Evolutionary conservation across 306 rosid species (phyloP), one percentile per base, ranked within the genome.

Genomic region (Vigna nakashimae): DNA sequence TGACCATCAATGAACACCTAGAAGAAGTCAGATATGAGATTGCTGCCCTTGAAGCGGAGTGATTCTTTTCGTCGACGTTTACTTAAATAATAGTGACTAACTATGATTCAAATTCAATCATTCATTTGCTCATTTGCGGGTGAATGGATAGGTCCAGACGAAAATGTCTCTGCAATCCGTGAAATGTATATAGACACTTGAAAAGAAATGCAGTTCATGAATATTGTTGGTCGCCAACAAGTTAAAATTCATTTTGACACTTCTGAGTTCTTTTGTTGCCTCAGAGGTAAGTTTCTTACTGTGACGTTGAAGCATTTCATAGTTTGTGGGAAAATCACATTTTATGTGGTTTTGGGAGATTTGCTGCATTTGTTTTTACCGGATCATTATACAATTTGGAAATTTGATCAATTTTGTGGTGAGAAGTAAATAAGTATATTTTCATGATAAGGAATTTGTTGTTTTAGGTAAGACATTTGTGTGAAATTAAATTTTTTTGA

Each of bases 21-120:
- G 97, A 92, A 83, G 97, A 94, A 82, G 92, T 94, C 77, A 90
- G 97, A 90, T 94, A 94, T 62, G 97, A 94, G 85, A 94, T 94
- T 82, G 98, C 84, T 45, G 93, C 97, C 72, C 93, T 89, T 77
- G 95, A 90, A 88, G 70, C 83, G 4, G 92, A 85, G 79, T 86
- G 82, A 78, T 26, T 42, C 74, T 52, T 78, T 26, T 26, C 67
- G 3, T 48, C 36, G 16, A 65, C 48, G 18, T 62, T 55, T 79
- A 28, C 60, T 63, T 6, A 20, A 43, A 64, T 53, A 51, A 52
- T 53, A 7, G 57, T 66, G 66, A 55, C 26, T 20, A 18, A 55
- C 24, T 20, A 20, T 24, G 9, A 51, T 68, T 63, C 74, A 43
- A 65, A 64, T 69, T 79, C 57, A 84, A 62, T 69, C 65, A 20